These are phyloP conservation scores for Zopfia rhizophila DNA, from an alignment of 2,329 filamentous ascomycete species.

Conservation along the genomic window DNA sequence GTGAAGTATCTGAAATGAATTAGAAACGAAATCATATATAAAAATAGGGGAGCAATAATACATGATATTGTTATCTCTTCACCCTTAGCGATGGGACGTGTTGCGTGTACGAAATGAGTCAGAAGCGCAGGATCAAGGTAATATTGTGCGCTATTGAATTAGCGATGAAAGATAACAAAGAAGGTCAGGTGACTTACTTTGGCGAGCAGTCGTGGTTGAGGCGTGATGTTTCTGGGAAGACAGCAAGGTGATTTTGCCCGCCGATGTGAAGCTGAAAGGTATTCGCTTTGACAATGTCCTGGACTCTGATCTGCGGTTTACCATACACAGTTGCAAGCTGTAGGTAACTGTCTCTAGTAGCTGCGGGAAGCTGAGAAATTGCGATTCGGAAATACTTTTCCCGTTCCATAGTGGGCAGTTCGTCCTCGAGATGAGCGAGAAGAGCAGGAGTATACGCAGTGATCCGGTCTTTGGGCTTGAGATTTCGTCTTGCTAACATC, in stretches of 20 bases:
- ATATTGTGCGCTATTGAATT: conserved; percentile 52
- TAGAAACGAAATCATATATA: not conserved
- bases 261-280: conserved; percentile 43
- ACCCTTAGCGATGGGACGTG: conserved; percentile 42
- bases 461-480: conserved; percentile 36
- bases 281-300: conserved; percentile 50
- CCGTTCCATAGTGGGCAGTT: conserved; percentile 37
- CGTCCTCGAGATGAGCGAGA: conserved; percentile 41
- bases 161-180: not conserved
- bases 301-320: conserved; percentile 33
- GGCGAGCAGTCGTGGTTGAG: conserved; percentile 56
- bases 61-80: conserved; percentile 57
- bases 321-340: conserved; percentile 39
- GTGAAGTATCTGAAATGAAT: conserved; percentile 44
- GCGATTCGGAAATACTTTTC: conserved; percentile 40
- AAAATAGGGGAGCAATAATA: conserved; percentile 13
- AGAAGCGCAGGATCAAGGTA: conserved; percentile 48
- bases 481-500: conserved; percentile 35
- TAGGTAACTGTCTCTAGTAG: conserved; percentile 30
- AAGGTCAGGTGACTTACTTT: conserved; percentile 33
- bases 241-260: conserved; percentile 42
- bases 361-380: conserved; percentile 36
- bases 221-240: conserved; percentile 53
- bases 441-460: conserved; percentile 45
- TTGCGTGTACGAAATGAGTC: conserved; percentile 54